These are phyloP conservation scores for Jimgerdemannia flammicorona DNA, from an alignment of 192 early-diverging fungal species.

Conservation along the genomic window DNA sequence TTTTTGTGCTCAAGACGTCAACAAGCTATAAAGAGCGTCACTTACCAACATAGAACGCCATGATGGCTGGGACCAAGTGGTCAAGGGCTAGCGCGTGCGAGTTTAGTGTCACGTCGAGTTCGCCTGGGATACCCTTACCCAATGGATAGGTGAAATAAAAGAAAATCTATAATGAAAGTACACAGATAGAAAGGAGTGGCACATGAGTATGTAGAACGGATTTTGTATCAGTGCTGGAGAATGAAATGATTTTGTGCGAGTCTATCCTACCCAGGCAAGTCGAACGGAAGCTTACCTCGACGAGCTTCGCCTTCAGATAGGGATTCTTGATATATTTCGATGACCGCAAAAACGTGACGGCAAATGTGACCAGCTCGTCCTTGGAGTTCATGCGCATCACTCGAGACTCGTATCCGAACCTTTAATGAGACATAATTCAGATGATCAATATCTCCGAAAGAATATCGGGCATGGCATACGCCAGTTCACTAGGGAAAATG, in stretches of 20 bases:
- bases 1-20: too few species aligned
- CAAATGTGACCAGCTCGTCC: conserved; percentile 59
- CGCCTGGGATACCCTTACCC: conserved; percentile 50
- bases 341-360: conserved; percentile 77
- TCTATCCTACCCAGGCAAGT: neutral
- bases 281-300: conserved; percentile 61
- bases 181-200: conserved; percentile 29
- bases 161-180: conserved; percentile 54
- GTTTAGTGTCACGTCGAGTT: conserved; percentile 60
- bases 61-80: conserved; percentile 76
- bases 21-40: neutral
- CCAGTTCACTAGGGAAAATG: conserved; percentile 29
- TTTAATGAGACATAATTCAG: neutral
- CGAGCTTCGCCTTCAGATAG: conserved; percentile 89
- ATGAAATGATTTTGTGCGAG: too few species aligned
- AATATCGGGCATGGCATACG: neutral
- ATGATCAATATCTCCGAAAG: neutral
- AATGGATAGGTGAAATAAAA: conserved; percentile 79
- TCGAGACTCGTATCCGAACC: conserved; percentile 36
- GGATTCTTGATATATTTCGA: conserved; percentile 87
- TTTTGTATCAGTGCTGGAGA: neutral
- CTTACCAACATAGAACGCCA: conserved; percentile 88
- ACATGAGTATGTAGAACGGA: conserved; percentile 32
- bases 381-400: conserved; percentile 33
- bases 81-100: conserved; percentile 70